These are phyloP conservation scores for Apostasia ramifera DNA, from an alignment of 106 monocot species.

Conservation along the genomic window DNA sequence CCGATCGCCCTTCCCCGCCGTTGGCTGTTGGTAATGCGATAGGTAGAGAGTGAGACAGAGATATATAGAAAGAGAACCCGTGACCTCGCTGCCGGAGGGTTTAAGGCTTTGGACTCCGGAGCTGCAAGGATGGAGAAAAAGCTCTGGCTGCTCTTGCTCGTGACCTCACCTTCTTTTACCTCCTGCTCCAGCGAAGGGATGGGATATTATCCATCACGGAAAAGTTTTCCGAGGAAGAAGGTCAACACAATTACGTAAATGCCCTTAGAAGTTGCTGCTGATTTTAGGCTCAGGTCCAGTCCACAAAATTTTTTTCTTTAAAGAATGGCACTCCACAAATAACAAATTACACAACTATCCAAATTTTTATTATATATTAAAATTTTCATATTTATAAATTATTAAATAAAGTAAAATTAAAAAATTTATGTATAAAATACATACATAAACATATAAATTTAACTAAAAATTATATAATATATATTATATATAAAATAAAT, in stretches of 20 bases:
- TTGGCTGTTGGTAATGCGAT: background rate
- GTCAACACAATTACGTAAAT: too few species aligned
- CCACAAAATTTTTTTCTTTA: too few species aligned
- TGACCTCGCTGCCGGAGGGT: background rate
- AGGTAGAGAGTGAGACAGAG: background rate
- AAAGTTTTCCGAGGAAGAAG: too few species aligned
- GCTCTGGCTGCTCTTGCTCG: background rate
- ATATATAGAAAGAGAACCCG: background rate
- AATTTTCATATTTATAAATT: background rate
- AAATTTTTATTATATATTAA: too few species aligned
- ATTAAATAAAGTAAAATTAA: background rate
- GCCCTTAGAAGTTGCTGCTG: too few species aligned
- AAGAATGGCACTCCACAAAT: too few species aligned
- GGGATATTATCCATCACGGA: too few species aligned
- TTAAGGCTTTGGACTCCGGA: constrained; percentile 1
- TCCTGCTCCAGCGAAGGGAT: too few species aligned
- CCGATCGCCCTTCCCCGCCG: background rate
- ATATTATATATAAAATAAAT: too few species aligned
- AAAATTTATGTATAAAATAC: background rate
- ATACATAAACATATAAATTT: background rate
- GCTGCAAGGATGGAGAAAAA: constrained; percentile 2
- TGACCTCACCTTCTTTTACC: constrained; percentile 3
- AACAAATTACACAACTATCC: too few species aligned
- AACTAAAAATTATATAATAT: too few species aligned
- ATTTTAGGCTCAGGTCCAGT: too few species aligned